A percentile compares a stretch with the other conserved stretches of the same genome.
Conservation (phyloP, 768 basidiomycete species). For the Trametes sanguinea region DNA sequence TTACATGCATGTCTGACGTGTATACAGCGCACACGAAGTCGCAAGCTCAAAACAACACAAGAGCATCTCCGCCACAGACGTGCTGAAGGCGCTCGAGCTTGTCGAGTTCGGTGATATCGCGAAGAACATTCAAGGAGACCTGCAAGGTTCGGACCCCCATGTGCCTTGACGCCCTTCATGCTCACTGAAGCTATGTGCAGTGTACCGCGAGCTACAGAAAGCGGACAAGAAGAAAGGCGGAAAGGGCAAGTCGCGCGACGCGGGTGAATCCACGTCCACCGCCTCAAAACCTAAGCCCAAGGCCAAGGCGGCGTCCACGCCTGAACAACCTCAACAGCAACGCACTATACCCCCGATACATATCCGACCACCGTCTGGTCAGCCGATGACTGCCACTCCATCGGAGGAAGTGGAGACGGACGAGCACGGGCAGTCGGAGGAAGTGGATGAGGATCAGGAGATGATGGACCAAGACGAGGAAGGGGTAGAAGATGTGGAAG, state of each 20-base stretch:
- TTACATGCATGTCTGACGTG: neutral
- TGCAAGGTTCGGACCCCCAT: constrained; percentile 48
- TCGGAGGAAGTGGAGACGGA: constrained; percentile 25
- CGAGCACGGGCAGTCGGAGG: constrained; percentile 30
- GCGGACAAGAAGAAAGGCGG: constrained; percentile 51
- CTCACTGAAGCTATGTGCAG: constrained; percentile 36
- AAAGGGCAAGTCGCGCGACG: constrained; percentile 27
- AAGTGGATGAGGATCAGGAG: constrained; percentile 38
- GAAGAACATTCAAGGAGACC: constrained; percentile 61
- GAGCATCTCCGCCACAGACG: constrained; percentile 86
- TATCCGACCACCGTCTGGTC: constrained; percentile 29
- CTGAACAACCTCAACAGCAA: constrained; percentile 2
- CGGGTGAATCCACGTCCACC: constrained; percentile 29
- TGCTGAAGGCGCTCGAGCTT: constrained; percentile 81
- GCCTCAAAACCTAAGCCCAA: constrained; percentile 38
- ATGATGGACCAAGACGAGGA: constrained; percentile 37
- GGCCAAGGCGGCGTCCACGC: constrained; percentile 22
- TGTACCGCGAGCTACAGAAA: constrained; percentile 65
- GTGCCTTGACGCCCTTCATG: neutral
- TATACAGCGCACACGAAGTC: constrained; percentile 79
- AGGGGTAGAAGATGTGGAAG: constrained; percentile 39
- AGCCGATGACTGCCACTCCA: constrained; percentile 16
- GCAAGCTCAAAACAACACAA: constrained; percentile 84
- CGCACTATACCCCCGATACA: constrained; percentile 28
- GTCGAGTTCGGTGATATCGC: constrained; percentile 77